Base-by-base conservation (phyloP, 257 asterid species). In the Jaltomata sinuosa region DNA sequence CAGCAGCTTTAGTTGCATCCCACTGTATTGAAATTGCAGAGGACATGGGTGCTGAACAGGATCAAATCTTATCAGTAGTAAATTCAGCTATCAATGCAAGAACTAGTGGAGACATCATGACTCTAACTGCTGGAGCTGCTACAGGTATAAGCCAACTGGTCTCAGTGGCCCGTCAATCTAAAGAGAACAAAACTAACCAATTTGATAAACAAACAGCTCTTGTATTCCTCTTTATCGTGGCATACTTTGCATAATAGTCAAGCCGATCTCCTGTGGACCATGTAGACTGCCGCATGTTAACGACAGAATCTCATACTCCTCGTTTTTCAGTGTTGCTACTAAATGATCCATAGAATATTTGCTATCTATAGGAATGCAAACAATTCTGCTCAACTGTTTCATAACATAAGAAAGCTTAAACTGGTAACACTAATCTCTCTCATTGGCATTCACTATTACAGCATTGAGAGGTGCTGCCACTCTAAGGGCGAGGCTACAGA, bases 11-110 rank as follows among this genome's bases (percentile, higher is more conserved):
- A n/a, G 98, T 95, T 49, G 97, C 98, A 49, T 93, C 98, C 3
- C 98, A 95, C 89, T 95, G 98, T 93, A 93, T 95, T 47, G 98
- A 95, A 81, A 94, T 93, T 4, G 98, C 98, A 3, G 97, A 92
- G 90, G 94, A 93, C 52, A 86, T 93, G 95, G 98, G 98, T 82
- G 98, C 98, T 18, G 90, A 90, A 71, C 97, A 87, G 36, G 96
- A 91, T 7, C 98, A 93, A 57, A 89, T 95, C 53, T 80, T 93
- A 71, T 87, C 97, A 21, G 90, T 87, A 6, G 94, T 95, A 50
- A 87, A 85, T 36, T 95, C 98, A 1, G 97, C 98, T 1, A 92
- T 93, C 50, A 93, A 88, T 72, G 93, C 95, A 22, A 91, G 91
- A 87, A 95, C 93, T 12, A 95, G 91, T 49, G 98, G 97, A 11